Conservation (phyloP, 192 early-diverging fungal species). For the Lobosporangium transversale region DNA sequence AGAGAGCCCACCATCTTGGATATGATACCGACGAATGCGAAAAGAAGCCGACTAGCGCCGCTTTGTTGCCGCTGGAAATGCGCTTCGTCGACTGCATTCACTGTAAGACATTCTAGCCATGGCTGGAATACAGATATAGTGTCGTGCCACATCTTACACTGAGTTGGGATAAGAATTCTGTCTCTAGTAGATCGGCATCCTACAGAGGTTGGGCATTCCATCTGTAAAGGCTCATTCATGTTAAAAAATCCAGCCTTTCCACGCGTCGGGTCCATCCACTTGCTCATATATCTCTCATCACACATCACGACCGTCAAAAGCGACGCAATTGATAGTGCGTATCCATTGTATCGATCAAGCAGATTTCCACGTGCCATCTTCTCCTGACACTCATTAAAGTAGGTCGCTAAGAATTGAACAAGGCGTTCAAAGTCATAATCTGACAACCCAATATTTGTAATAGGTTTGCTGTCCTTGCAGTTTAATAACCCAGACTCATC, state of each 20-base stretch:
- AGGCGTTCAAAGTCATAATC: conserved; percentile 36
- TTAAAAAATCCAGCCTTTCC: conserved; percentile 12
- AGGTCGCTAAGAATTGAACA: conserved; percentile 30
- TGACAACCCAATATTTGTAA: conserved; percentile 14
- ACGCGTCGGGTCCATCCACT: conserved; percentile 19
- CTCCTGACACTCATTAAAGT: conserved; percentile 31
- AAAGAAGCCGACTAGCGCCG: conserved; percentile 40
- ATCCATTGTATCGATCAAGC: conserved; percentile 39
- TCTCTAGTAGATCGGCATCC: not conserved
- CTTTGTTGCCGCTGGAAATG: conserved; percentile 46
- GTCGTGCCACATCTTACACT: conserved; percentile 37
- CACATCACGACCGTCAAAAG: conserved; percentile 37
- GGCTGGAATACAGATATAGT: conserved; percentile 33
- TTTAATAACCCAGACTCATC: not conserved
- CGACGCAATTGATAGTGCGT: conserved; percentile 40
- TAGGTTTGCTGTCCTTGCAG: conserved; percentile 1
- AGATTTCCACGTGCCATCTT: conserved; percentile 28
- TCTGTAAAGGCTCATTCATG: not conserved
- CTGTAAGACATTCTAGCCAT: conserved; percentile 41
- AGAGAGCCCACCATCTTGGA: conserved; percentile 37
- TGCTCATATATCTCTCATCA: conserved; percentile 34
- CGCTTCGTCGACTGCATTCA: conserved; percentile 25
- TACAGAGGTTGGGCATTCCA: not conserved
- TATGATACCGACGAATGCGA: conserved; percentile 38
- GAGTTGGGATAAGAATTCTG: not conserved